phyloP scores from a whole-genome alignment of 2,329 filamentous ascomycete species.

The Penicillium sp. region DNA sequence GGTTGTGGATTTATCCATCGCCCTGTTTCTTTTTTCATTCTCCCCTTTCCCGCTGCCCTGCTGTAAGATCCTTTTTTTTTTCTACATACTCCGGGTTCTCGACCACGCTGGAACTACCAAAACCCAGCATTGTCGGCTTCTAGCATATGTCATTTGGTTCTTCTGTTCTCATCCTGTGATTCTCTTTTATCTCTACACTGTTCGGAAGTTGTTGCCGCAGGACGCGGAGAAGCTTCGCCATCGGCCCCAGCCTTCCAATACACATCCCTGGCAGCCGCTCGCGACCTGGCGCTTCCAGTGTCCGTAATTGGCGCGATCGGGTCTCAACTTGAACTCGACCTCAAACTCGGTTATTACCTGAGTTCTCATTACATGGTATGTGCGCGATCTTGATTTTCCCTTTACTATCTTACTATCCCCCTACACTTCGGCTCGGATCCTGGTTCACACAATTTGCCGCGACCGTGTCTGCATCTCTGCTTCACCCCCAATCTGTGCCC shows the following conservation, averaged over 20 bases:
- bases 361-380: constrained; percentile 16
- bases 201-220: constrained; percentile 11
- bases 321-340: not conserved
- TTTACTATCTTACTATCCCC: constrained; percentile 6
- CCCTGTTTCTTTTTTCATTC: constrained; percentile 9
- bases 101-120: constrained; percentile 6
- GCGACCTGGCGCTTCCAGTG: constrained; percentile 15
- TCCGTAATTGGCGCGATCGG: constrained; percentile 1
- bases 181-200: constrained; percentile 3
- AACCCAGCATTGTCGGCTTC: constrained; percentile 1
- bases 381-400: constrained; percentile 5
- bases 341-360: not conserved
- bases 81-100: constrained; percentile 3
- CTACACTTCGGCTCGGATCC: constrained; percentile 24
- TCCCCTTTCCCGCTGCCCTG: constrained; percentile 9
- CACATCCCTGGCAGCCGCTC: constrained; percentile 33
- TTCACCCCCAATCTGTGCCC: constrained; percentile 3
- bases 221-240: constrained; percentile 4
- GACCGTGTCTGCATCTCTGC: constrained; percentile 22
- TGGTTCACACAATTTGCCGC: constrained; percentile 27
- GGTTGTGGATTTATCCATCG: not conserved
- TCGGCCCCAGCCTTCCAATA: constrained; percentile 20
- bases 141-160: constrained; percentile 2
- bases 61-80: constrained; percentile 13
- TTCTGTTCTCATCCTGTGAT: not conserved